These are phyloP conservation scores for Phyllosticta citrichinensis DNA, from an alignment of 2,329 filamentous ascomycete species.

Conservation along the genomic window DNA sequence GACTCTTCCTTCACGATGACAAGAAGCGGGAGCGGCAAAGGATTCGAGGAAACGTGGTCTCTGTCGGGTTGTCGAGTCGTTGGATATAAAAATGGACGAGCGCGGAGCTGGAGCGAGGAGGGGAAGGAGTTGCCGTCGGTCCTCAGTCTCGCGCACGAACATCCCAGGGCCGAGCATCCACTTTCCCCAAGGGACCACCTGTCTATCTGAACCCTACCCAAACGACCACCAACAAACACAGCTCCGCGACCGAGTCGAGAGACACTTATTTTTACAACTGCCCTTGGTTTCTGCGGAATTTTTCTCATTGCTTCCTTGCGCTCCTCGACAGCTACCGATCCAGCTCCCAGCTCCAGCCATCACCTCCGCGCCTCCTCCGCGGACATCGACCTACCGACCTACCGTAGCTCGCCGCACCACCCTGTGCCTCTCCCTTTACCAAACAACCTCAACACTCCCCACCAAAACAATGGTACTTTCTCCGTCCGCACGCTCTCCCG, in stretches of 20 bases:
- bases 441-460: neutral
- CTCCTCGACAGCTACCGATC: neutral
- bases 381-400: constrained; percentile 1
- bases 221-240: neutral
- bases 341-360: neutral
- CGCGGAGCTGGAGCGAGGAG: neutral
- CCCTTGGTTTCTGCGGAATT: neutral
- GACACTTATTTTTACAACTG: neutral
- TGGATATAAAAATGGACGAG: neutral
- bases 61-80: neutral
- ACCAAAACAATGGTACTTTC: neutral
- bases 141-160: neutral
- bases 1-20: neutral
- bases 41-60: constrained; percentile 7
- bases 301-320: neutral
- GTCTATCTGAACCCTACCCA: neutral
- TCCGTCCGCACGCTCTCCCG: neutral
- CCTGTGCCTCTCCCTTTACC: neutral
- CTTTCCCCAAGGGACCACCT: neutral
- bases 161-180: neutral
- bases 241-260: neutral
- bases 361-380: neutral
- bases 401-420: constrained; percentile 1
- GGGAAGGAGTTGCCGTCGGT: neutral
- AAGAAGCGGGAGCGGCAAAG: neutral